Evolutionary conservation across 108 stramenopile genomes (phyloP), one percentile per base, ranked within the genome.

Genomic region (Skeletonema marinoi): DNA sequence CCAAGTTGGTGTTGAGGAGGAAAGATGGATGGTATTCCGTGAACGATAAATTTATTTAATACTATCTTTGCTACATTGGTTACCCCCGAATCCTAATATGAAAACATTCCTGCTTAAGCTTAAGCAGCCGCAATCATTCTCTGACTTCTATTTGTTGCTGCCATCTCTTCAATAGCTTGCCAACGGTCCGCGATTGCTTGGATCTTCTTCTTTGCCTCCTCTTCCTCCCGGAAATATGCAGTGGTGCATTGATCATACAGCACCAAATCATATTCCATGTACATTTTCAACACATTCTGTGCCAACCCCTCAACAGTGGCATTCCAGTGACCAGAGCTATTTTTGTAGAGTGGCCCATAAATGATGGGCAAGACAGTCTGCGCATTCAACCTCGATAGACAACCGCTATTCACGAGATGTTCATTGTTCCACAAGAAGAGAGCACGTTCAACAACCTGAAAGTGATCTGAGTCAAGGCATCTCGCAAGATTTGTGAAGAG

Each of bases 381-480:
- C 3, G 98, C 98, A 76, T 97, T 93, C 68, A 90, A 75, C 63
- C 96, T 77, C 21, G 87, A 86, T 16, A 94, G 64, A 68, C 95
- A 96, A 33, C 96, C 94, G 25, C 89, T 86, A 68, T 95, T 96
- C 42, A 98, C 95, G 69, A 99, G 90, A 74, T 98, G 97, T 62
- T 98, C 94, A 61, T 95, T 95, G 86, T 99, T 98, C 99, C 99
- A 99, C 65, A 98, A 87, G 78, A 97, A 99, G 30, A 99, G 86
- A 19, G 98, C 92, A 11, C 99, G 88, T 80, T 99, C 99, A 25
- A 95, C 94, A 8, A 94, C 97, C 85, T 98, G 98, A 78, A 99
- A 99, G 83, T 98, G 98, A 75, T 97, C 95, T 7, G 88, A 92
- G 58, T 95, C 96, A 13, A 99, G 86, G 77, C 96, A 98, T 36